Evolutionary conservation across 163 green algal species (phyloP), one percentile per base, ranked within the genome.

Genomic region (Scenedesmus sp.): DNA sequence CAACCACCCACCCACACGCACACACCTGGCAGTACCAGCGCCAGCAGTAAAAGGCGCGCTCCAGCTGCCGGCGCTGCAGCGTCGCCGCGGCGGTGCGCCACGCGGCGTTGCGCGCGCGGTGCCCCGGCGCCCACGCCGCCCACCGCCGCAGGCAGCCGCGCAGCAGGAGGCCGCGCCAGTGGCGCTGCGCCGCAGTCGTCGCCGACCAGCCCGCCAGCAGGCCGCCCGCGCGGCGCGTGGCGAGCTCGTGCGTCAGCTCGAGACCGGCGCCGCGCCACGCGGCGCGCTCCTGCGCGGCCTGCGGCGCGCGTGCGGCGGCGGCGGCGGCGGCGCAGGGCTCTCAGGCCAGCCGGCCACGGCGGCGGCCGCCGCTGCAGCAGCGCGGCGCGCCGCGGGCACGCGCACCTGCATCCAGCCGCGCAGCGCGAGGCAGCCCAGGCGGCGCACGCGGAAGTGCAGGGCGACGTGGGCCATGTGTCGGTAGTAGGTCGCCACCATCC

Each of bases 21-120:
- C 39, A 33, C 34, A 85, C 80, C 80, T 86, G 80, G 42, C 45
- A 70, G 51, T 86, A 65, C 53, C 63, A 64, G 2, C 67, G 33
- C 81, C 81, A 86, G 1, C 20, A 63, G 60, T 58, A 63, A 36
- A 78, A 83, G 53, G 50, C 57, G 2, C 81, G 33, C 42, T 64
- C 74, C 22, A 62, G 26, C 14, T 29, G 42, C 3, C 53, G 64
- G 17, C 13, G 44, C 47, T 66, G 54, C 29, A 81, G 63, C 39
- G 60, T 39, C 62, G 42, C 18, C 36, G 56, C 70, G 24, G 73
- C 81, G 22, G 50, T 45, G 17, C 73, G 53, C 75, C 51, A 53
- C 26, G 14, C 13, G 20, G 18, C 54, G 63, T 81, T 63, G 36
- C 58, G 39, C 7, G 31, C 34, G 17, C n/a, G 33, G 31, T 62